These are phyloP conservation scores for Hyphodiscus hymeniophilus DNA, from an alignment of 495 filamentous ascomycete genomes.

Conservation along the genomic window DNA sequence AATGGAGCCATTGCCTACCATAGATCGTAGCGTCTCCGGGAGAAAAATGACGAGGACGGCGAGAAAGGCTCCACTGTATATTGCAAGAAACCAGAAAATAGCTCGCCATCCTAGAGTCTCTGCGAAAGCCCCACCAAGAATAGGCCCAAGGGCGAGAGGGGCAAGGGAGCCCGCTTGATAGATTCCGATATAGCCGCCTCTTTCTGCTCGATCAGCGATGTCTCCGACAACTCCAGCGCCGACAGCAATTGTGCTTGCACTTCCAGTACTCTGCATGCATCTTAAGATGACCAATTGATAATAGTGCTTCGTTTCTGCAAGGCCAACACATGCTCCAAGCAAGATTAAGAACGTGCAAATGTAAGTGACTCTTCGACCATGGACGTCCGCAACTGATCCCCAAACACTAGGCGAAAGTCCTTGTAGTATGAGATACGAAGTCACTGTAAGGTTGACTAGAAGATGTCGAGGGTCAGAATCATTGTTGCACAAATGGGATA, in stretches of 20 bases:
- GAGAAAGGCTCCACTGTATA: slow-evolving; percentile 38
- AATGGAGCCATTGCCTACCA: slow-evolving; percentile 43
- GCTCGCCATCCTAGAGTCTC: slow-evolving; percentile 44
- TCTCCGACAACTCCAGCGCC: slow-evolving; percentile 50
- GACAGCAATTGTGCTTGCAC: slow-evolving; percentile 44
- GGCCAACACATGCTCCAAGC: slow-evolving; percentile 50
- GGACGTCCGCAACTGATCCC: slow-evolving; percentile 49
- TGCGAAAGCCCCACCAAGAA: slow-evolving; percentile 46
- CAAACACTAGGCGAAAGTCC: slow-evolving; percentile 22
- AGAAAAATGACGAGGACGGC: slow-evolving; percentile 32
- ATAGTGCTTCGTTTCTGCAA: slow-evolving; percentile 51
- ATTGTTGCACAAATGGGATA: too few relatives aligned
- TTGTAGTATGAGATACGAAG: slow-evolving; percentile 29
- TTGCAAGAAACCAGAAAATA: slow-evolving; percentile 51
- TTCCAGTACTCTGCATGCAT: slow-evolving; percentile 54
- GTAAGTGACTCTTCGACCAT: slow-evolving; percentile 51
- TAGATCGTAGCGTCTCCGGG: slow-evolving; percentile 45
- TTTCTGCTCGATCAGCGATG: slow-evolving; percentile 42
- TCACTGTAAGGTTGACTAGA: slow-evolving; percentile 32
- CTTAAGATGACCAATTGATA: slow-evolving; percentile 52
- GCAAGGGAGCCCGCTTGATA: slow-evolving; percentile 41
- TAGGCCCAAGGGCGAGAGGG: slow-evolving; percentile 39
- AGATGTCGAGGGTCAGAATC: too few relatives aligned
- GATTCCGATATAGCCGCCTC: slow-evolving; percentile 48
- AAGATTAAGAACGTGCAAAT: slow-evolving; percentile 53